Evolutionary conservation across 2,329 filamentous ascomycete species (phyloP).

Genomic region (Fusarium subglutinans): DNA sequence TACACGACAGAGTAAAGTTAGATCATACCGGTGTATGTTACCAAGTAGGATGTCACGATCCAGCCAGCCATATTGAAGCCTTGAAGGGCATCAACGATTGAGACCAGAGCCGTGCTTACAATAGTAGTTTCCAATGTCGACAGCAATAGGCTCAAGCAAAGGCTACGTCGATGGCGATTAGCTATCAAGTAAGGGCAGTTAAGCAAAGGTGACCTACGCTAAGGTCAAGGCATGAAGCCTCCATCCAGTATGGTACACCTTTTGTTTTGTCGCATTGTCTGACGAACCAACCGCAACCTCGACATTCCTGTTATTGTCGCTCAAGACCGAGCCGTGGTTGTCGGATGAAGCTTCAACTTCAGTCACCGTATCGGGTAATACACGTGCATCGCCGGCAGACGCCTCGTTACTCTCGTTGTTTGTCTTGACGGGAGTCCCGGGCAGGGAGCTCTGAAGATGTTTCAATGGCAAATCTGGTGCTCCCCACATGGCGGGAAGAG

Average conservation of each 20-base stretch:
- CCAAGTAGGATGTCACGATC: constrained; percentile 59
- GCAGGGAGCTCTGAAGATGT: not conserved
- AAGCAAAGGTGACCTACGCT: not conserved
- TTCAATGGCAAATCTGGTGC: not conserved
- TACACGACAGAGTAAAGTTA: not conserved
- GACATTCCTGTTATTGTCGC: not conserved
- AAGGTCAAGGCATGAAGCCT: not conserved
- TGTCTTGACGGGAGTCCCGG: not conserved
- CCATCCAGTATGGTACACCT: constrained; percentile 1
- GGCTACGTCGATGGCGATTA: not conserved
- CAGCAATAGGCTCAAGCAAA: constrained; percentile 44
- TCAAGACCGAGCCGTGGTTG: too few relatives aligned
- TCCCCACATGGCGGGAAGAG: not conserved
- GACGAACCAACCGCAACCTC: not conserved
- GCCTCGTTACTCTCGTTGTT: not conserved
- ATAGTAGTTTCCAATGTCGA: constrained; percentile 60
- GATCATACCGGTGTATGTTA: constrained; percentile 56
- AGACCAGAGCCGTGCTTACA: constrained; percentile 60
- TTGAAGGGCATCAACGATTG: constrained; percentile 52
- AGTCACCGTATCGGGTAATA: not conserved
- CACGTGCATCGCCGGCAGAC: not conserved
- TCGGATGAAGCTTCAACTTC: not conserved
- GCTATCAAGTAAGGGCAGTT: not conserved
- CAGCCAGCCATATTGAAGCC: constrained; percentile 52
- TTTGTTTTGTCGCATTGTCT: not conserved